These are phyloP conservation scores for Lathyrus sativus DNA, from an alignment of 306 rosid species.

Conservation along the genomic window DNA sequence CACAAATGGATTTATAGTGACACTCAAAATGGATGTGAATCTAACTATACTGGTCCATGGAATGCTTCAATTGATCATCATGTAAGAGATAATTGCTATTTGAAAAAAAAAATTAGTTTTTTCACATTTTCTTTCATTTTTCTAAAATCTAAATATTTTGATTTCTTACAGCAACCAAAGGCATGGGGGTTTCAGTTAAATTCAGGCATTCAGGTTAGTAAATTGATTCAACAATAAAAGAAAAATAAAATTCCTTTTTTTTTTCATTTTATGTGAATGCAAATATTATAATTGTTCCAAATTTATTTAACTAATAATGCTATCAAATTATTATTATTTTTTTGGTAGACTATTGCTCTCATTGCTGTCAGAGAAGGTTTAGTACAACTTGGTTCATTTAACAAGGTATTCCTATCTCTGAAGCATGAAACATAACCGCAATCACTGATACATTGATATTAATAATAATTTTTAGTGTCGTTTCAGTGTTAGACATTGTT, in stretches of 20 bases:
- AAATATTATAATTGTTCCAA: not conserved
- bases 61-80: constrained; percentile 77
- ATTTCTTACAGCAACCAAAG: constrained; percentile 65
- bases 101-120: not conserved
- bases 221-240: constrained; percentile 11
- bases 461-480: too few relatives aligned
- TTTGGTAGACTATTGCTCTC: constrained; percentile 58
- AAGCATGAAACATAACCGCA: too few relatives aligned
- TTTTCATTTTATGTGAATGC: constrained; percentile 1
- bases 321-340: not conserved
- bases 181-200: constrained; percentile 87
- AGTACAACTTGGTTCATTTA: constrained; percentile 82
- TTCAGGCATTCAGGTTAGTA: constrained; percentile 85
- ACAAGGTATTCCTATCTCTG: constrained; percentile 48
- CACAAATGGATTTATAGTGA: constrained; percentile 89
- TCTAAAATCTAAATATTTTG: not conserved
- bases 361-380: constrained; percentile 88
- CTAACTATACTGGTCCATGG: constrained; percentile 68
- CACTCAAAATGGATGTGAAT: constrained; percentile 59
- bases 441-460: too few relatives aligned
- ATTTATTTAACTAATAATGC: not conserved
- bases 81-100: constrained; percentile 39
- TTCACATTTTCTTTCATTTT: not conserved
- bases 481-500: too few relatives aligned
- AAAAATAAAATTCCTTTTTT: not conserved